Evolutionary conservation across 2,329 filamentous ascomycete genomes (phyloP).

Genomic region (Teratosphaeria zuluensis): DNA sequence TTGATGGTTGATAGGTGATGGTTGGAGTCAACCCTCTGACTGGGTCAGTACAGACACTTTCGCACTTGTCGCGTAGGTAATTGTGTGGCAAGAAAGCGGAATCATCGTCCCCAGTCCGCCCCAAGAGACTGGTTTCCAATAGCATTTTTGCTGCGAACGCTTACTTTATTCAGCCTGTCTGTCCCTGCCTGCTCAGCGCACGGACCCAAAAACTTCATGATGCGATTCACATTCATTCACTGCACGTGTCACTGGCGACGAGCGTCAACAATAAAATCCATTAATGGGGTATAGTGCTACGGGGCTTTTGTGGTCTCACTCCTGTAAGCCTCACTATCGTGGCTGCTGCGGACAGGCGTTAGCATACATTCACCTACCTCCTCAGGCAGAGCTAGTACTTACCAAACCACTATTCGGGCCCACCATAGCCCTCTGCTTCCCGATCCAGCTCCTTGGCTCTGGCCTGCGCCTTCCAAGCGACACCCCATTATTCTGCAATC

Average conservation of each 20-base stretch:
- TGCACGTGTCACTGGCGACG: not conserved
- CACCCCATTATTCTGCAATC: slow-evolving; percentile 75
- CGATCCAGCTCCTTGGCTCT: slow-evolving; percentile 70
- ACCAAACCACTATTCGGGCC: slow-evolving; percentile 13
- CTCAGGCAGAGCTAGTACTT: not conserved
- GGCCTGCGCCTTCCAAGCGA: slow-evolving; percentile 66
- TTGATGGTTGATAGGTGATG: too few species aligned
- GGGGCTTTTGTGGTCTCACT: not conserved
- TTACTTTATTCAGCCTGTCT: not conserved
- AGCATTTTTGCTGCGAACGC: too few species aligned
- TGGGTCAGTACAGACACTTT: too few species aligned
- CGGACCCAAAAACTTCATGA: not conserved
- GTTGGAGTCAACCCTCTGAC: too few species aligned
- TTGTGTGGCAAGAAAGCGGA: too few species aligned
- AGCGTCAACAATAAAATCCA: not conserved
- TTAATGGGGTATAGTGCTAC: not conserved
- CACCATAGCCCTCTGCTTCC: slow-evolving; percentile 59
- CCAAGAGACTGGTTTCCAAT: too few species aligned
- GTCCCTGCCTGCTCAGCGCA: not conserved
- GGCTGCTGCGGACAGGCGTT: not conserved
- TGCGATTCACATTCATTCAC: not conserved
- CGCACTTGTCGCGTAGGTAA: too few species aligned
- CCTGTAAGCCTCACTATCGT: not conserved
- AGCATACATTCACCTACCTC: not conserved
- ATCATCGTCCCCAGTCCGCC: too few species aligned